Evolutionary conservation across 306 rosid genomes (phyloP), one percentile per base, ranked within the genome.

Genomic region (Dryas alaskensis): DNA sequence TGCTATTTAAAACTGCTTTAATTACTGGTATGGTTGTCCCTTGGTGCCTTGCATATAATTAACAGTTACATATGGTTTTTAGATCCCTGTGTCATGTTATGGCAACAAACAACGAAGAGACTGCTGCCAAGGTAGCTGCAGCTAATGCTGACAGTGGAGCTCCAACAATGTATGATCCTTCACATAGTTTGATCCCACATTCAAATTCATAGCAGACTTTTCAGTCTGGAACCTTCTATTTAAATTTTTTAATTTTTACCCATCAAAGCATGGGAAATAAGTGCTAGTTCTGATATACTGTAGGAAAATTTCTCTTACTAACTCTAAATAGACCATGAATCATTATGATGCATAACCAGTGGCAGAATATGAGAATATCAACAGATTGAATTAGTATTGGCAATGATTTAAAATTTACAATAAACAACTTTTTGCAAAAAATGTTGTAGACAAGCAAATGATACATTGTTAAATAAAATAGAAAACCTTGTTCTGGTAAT

Each of bases 61-160:
- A 13, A 40, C 27, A 59, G 22, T 76, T 11, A 46, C 39, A 46
- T 76, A 9, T 72, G 50, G 58, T 47, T 73, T 72, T 22, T 66
- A 92, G 96, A 76, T 79, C 79, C 70, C 73, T 79, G 51, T 80
- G 87, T 77, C 78, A 80, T 81, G 74, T 81, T 74, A 69, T 82
- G 1, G 88, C 89, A 25, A 13, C 89, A 79, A 85, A 80, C 71
- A 53, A 85, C 47, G 93, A 88, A 81, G 89, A 92, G 75, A 88
- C 90, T 76, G 92, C 85, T 40, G 93, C 96, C 54, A 89, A 84
- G 84, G 87, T 85, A 67, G 92, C 93, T 77, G 89, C 92, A 63
- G 79, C 80, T 40, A 77, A 78, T 72, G 92, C 93, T 58, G 87
- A 88, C 66, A 88, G 75, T 68, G 96, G 92, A 79, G 89, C 89